Conservation (phyloP, 2,329 filamentous ascomycete species). For the Hypoxylon sp. region DNA sequence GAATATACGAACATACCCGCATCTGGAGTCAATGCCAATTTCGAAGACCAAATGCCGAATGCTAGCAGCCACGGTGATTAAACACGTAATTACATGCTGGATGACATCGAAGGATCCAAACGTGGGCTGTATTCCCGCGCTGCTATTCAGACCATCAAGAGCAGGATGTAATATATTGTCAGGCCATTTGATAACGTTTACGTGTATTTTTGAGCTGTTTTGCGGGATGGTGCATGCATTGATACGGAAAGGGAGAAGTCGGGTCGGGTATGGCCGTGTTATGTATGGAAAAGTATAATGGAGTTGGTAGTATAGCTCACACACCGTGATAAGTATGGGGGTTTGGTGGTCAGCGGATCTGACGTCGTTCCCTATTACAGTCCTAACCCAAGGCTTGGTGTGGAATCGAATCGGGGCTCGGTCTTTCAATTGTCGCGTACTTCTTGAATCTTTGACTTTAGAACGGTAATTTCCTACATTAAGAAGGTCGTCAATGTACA, state of each 20-base stretch:
- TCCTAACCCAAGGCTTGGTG: constrained; percentile 15
- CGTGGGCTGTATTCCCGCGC: constrained; percentile 1
- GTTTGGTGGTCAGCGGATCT: constrained; percentile 20
- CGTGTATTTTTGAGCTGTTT: constrained; percentile 22
- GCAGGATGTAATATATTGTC: constrained; percentile 26
- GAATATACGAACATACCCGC: neutral
- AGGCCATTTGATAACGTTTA: constrained; percentile 38
- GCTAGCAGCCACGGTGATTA: neutral
- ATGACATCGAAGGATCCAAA: constrained; percentile 6
- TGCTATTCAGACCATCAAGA: neutral
- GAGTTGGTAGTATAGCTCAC: constrained; percentile 16
- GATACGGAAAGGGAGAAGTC: constrained; percentile 24
- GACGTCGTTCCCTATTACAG: constrained; percentile 14
- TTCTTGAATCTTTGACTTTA: neutral
- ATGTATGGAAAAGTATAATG: constrained; percentile 8
- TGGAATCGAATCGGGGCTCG: neutral
- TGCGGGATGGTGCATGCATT: constrained; percentile 36
- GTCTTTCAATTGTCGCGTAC: neutral
- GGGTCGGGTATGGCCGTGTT: constrained; percentile 22
- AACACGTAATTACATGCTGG: constrained; percentile 1
- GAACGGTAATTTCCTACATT: neutral
- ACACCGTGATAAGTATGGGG: constrained; percentile 15
- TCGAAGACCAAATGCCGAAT: neutral
- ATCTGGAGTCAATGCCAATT: neutral
- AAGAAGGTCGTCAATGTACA: neutral